A percentile compares a stretch with the other conserved stretches of the same genome.
These are phyloP conservation scores for Agrocybe chaxingu DNA, from an alignment of 768 basidiomycete genomes.

Conservation along the genomic window DNA sequence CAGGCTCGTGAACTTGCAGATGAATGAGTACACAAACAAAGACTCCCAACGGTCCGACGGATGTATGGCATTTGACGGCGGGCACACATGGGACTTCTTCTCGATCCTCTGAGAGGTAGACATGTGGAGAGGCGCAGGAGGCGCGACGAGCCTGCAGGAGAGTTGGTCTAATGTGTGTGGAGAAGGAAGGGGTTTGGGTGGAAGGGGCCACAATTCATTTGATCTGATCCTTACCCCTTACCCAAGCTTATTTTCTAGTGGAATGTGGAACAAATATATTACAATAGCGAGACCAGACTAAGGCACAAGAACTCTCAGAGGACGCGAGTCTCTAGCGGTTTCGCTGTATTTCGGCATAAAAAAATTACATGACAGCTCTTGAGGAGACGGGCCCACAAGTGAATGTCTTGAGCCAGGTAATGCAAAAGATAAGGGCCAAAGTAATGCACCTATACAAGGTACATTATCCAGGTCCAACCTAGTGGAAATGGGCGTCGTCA, in stretches of 20 bases:
- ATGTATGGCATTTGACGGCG: conserved; percentile 64
- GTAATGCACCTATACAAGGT: neutral
- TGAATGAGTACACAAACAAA: conserved; percentile 81
- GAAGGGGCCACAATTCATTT: conserved; percentile 27
- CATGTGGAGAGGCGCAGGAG: conserved; percentile 32
- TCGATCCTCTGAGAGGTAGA: conserved; percentile 23
- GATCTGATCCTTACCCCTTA: conserved; percentile 33
- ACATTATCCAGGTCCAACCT: conserved; percentile 86
- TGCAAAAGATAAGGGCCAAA: too few relatives aligned
- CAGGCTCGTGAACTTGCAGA: conserved; percentile 77
- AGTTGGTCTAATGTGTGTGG: conserved; percentile 10
- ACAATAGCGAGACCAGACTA: conserved; percentile 31
- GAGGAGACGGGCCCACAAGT: too few relatives aligned
- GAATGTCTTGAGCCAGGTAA: too few relatives aligned
- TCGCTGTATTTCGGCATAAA: neutral
- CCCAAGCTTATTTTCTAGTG: conserved; percentile 30
- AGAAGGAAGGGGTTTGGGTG: conserved; percentile 18
- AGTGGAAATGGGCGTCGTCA: conserved; percentile 3
- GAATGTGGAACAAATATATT: conserved; percentile 49
- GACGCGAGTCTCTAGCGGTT: neutral
- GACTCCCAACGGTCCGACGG: conserved; percentile 86
- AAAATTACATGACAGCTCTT: too few relatives aligned
- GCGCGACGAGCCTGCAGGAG: conserved; percentile 25
- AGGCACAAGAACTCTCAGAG: neutral
- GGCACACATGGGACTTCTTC: conserved; percentile 48